Base-by-base conservation (phyloP, 2,329 filamentous ascomycete genomes). In the Fusarium proliferatum region DNA sequence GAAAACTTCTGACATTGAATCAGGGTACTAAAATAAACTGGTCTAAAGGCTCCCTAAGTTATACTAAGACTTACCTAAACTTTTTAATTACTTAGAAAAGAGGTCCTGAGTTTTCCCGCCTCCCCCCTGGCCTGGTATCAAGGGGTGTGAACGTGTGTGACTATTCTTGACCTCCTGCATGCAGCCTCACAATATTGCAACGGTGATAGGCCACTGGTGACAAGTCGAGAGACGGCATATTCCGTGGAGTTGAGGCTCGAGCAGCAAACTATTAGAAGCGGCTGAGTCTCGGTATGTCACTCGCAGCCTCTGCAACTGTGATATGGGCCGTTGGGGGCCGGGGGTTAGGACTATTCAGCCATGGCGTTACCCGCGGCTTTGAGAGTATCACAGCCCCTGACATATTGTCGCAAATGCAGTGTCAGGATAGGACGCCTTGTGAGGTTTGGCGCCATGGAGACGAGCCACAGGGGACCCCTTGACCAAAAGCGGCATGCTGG, bases 401-500 rank as follows among this genome's bases (percentile, higher is more conserved):
- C 45, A 66, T 56, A 30, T 51, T 53, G 41, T 48, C 52, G 42
- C 58, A 48, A 41, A 59, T 28, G 23, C 15, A 39, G n/a, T 36
- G 43, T 43, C 48, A 42, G 34, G 41, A 63, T 57, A 61, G 61
- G 48, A 56, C 64, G 71, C 64, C 60, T 55, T 64, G 36, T 61
- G 26, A 56, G 30, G 69, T 58, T 68, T 64, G 55, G 52, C 62
- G 61, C 65, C 61, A 42, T 62, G 34, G 15, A 23, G 56, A 56
- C 34, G 45, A 65, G 68, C 30, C 55, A 45, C 49, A 41, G 49
- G 55, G 55, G 28, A 45, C 36, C 33, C 39, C 43, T 34, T 69
- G 19, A 30, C 63, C 72, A 48, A 43, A 75, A 67, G 43, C 66
- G 61, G 69, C 56, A 73, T 61, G 42, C 71, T 64, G 58, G 58